Evolutionary conservation across 805 yeast genomes (phyloP).

Genomic region (Yarrowia alimentaria): DNA sequence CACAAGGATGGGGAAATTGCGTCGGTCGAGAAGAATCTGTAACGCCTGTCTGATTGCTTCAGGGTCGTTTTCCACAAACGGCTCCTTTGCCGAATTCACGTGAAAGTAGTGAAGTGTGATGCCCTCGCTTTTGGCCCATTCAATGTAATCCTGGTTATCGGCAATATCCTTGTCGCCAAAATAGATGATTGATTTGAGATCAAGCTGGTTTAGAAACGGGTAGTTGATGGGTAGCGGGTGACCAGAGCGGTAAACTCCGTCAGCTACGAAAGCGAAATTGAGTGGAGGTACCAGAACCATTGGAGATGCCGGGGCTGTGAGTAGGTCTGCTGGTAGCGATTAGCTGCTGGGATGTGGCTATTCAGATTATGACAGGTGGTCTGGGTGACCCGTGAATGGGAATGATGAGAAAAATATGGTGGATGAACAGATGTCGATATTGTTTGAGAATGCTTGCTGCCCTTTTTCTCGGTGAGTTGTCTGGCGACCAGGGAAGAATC

Average conservation of each 20-base stretch:
- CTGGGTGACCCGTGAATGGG: too few species aligned
- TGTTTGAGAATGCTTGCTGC: too few species aligned
- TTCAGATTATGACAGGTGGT: too few species aligned
- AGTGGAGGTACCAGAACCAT: slow-evolving; percentile 72
- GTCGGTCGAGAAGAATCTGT: slow-evolving; percentile 41
- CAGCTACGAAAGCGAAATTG: slow-evolving; percentile 85
- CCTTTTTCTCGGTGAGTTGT: too few species aligned
- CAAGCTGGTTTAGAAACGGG: slow-evolving; percentile 67
- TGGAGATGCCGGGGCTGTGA: too few species aligned
- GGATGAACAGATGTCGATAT: too few species aligned
- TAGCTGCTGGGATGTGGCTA: too few species aligned
- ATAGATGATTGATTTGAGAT: slow-evolving; percentile 68
- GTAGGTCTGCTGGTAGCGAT: too few species aligned
- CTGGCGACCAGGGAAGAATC: too few species aligned
- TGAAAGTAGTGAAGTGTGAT: slow-evolving; percentile 58
- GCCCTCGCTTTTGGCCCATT: slow-evolving; percentile 59
- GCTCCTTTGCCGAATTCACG: slow-evolving; percentile 74
- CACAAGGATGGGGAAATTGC: slow-evolving; percentile 81
- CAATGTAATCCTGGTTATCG: slow-evolving; percentile 60
- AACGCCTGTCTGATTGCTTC: slow-evolving; percentile 50
- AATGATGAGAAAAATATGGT: too few species aligned
- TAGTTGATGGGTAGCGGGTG: slow-evolving; percentile 88
- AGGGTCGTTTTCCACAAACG: slow-evolving; percentile 59
- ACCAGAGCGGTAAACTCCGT: slow-evolving; percentile 84
- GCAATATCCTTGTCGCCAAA: slow-evolving; percentile 53